Conservation (phyloP, 257 asterid species). For the Solanum tacnaense region DNA sequence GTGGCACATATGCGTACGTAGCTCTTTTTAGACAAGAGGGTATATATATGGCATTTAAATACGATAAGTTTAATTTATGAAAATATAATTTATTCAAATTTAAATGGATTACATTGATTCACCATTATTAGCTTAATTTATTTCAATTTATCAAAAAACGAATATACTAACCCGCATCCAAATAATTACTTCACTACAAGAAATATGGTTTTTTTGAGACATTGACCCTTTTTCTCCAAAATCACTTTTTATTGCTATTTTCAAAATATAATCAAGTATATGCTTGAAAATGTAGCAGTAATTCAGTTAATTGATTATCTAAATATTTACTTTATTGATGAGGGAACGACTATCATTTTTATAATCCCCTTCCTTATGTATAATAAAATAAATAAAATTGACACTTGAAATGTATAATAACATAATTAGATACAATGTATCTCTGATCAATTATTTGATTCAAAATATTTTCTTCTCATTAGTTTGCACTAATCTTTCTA, state of each 20-base stretch:
- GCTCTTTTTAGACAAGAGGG: not conserved
- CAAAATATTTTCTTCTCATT: not conserved
- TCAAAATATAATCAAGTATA: not conserved
- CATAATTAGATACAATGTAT: not conserved
- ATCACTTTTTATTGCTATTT: not conserved
- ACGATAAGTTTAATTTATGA: not conserved
- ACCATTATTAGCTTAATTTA: not conserved
- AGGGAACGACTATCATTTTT: not conserved
- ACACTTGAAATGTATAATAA: not conserved
- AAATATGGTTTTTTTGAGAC: not conserved
- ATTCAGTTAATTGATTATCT: not conserved
- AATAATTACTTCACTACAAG: not conserved
- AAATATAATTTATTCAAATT: not conserved
- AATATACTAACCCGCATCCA: not conserved
- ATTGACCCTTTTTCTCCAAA: not conserved
- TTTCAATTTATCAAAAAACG: not conserved
- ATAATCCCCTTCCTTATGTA: not conserved
- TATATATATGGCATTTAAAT: too few relatives aligned
- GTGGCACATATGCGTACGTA: not conserved
- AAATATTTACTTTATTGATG: rapidly evolving
- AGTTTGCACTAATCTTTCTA: not conserved
- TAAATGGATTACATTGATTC: not conserved
- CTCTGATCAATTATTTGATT: not conserved
- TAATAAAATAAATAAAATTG: not conserved
- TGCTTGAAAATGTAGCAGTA: not conserved